These are phyloP conservation scores for Teunomyces tritomae DNA, from an alignment of 805 yeast species.

Conservation along the genomic window DNA sequence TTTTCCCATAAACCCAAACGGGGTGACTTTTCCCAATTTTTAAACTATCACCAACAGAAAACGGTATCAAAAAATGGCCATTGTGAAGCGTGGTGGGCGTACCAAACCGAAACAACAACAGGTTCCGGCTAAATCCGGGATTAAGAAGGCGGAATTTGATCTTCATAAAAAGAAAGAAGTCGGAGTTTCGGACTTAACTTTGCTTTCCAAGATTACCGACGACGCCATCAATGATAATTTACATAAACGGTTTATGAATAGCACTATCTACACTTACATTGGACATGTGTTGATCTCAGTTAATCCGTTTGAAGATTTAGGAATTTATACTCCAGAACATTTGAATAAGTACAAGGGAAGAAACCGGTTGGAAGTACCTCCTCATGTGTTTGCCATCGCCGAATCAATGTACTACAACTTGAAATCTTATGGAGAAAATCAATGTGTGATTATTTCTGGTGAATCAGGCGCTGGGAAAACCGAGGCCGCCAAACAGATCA, in stretches of 20 bases:
- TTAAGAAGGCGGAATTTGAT: constrained; percentile 88
- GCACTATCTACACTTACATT: constrained; percentile 86
- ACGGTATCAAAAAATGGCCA: constrained; percentile 70
- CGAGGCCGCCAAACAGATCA: constrained; percentile 95
- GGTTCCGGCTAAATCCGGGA: constrained; percentile 59
- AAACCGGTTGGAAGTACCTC: constrained; percentile 93
- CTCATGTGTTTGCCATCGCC: constrained; percentile 97
- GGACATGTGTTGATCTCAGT: constrained; percentile 95
- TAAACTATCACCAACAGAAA: too few species aligned
- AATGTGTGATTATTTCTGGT: constrained; percentile 96
- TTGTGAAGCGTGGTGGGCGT: constrained; percentile 73
- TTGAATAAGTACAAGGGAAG: constrained; percentile 81
- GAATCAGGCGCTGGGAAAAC: constrained; percentile 99
- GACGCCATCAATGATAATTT: constrained; percentile 90
- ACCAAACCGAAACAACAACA: constrained; percentile 48
- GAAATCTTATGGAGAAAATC: constrained; percentile 91
- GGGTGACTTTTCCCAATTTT: too few species aligned
- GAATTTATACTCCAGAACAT: constrained; percentile 83
- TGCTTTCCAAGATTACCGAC: constrained; percentile 84
- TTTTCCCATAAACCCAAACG: too few species aligned
- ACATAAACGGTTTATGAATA: constrained; percentile 84
- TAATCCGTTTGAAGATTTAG: constrained; percentile 94
- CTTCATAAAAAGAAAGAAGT: constrained; percentile 88
- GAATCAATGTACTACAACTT: constrained; percentile 94
- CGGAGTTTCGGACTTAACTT: constrained; percentile 94